Percentiles rank a stretch among this genome's conserved stretches.
These are phyloP conservation scores for Eucalyptus regnans DNA, from an alignment of 345 rosid species.

Conservation along the genomic window DNA sequence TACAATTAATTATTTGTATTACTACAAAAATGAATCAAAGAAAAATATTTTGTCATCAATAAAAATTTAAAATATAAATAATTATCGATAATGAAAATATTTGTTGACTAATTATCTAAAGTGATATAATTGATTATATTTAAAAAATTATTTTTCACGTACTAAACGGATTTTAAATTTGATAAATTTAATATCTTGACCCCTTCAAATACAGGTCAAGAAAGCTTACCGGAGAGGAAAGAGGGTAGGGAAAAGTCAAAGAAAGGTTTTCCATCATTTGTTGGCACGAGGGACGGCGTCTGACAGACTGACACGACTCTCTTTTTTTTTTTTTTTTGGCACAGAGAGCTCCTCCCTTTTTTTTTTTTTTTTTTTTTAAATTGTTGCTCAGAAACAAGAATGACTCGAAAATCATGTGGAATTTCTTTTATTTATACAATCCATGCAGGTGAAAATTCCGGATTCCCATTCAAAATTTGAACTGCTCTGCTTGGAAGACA, in stretches of 20 bases:
- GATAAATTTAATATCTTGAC: neutral
- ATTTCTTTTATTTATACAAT: neutral
- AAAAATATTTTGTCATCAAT: neutral
- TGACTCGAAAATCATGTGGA: neutral
- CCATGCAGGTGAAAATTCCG: neutral
- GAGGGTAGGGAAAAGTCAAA: neutral
- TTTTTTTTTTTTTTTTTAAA: neutral
- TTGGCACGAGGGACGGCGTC: neutral
- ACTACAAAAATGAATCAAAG: neutral
- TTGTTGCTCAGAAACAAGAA: neutral
- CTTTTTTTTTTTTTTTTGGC: neutral
- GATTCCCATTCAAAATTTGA: neutral
- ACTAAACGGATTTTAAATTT: neutral
- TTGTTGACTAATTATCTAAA: neutral
- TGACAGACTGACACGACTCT: neutral
- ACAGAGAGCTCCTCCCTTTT: neutral
- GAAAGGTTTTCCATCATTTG: neutral
- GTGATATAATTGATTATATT: neutral
- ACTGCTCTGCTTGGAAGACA: neutral
- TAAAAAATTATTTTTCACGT: neutral
- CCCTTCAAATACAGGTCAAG: neutral
- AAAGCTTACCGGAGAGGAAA: neutral
- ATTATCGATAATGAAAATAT: neutral
- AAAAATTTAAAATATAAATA: neutral
- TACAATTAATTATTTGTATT: neutral